A percentile compares a stretch with the other conserved stretches of the same genome.
Evolutionary conservation across 2,329 filamentous ascomycete species (phyloP).

Genomic region (Rhynchosporium agropyri): DNA sequence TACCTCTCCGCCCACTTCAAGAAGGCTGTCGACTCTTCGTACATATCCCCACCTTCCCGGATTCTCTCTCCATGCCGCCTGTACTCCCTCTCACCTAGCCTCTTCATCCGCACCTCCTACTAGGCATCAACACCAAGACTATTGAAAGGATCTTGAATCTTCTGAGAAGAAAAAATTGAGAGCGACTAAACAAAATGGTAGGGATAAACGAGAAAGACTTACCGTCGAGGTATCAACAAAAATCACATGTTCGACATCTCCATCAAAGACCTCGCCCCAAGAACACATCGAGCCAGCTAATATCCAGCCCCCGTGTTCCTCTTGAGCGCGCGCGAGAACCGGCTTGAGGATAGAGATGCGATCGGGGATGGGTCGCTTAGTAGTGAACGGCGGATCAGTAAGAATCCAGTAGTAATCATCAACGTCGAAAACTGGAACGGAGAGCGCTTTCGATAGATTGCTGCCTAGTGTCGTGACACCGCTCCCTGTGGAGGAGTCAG

Average conservation of each 20-base stretch:
- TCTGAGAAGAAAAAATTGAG: not conserved
- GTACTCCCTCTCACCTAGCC: constrained; percentile 21
- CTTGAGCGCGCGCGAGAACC: constrained; percentile 14
- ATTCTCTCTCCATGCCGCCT: constrained; percentile 23
- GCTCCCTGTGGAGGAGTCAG: not conserved
- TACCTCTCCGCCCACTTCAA: constrained; percentile 23
- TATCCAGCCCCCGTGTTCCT: constrained; percentile 24
- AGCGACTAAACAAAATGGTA: not conserved
- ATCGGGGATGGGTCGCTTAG: constrained; percentile 18
- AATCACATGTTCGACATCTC: constrained; percentile 25
- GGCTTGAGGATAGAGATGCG: constrained; percentile 23
- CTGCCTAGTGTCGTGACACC: constrained; percentile 26
- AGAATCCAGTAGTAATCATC: constrained; percentile 25
- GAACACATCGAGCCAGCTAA: constrained; percentile 20
- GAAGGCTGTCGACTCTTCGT: constrained; percentile 23
- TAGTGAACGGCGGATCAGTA: constrained; percentile 25
- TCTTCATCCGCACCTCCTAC: constrained; percentile 21
- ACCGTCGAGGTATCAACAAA: constrained; percentile 20
- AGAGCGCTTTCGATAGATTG: constrained; percentile 21
- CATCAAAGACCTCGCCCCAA: constrained; percentile 23
- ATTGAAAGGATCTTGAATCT: no score
- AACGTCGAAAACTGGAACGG: constrained; percentile 24
- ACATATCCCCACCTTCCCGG: constrained; percentile 24
- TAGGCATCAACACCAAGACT: not conserved
- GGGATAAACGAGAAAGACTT: not conserved